phyloP scores from a whole-genome alignment of 2,329 filamentous ascomycete species.

The Eurotiales sp. region DNA sequence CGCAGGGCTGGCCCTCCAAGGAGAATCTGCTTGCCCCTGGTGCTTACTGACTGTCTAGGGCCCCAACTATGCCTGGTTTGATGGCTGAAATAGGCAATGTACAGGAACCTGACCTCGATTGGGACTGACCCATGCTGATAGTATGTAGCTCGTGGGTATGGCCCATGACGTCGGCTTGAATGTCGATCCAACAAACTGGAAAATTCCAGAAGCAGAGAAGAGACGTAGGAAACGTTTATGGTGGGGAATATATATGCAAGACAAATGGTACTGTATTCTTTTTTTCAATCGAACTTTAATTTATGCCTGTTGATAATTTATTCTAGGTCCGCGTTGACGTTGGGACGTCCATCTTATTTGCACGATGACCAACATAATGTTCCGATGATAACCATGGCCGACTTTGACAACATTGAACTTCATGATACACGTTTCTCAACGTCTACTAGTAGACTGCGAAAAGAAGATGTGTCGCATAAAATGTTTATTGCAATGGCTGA shows the following conservation, averaged over 20 bases:
- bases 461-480: neutral
- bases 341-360: neutral
- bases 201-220: neutral
- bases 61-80: neutral
- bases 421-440: neutral
- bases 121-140: neutral
- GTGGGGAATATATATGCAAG: neutral
- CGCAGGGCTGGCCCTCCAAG: neutral
- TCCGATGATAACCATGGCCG: neutral
- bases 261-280: neutral
- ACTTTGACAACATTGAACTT: neutral
- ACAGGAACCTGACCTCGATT: neutral
- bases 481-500: neutral
- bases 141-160: neutral
- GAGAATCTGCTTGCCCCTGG: neutral
- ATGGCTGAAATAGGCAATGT: neutral
- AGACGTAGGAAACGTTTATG: neutral
- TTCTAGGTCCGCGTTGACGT: neutral
- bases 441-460: neutral
- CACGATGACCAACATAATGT: neutral
- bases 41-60: neutral
- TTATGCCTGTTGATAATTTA: neutral
- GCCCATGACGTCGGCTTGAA: neutral
- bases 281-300: neutral
- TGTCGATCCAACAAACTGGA: conserved; percentile 1